Evolutionary conservation across 2,329 filamentous ascomycete genomes (phyloP), one percentile per base, ranked within the genome.

Genomic region (Paraphaeosphaeria minitans): DNA sequence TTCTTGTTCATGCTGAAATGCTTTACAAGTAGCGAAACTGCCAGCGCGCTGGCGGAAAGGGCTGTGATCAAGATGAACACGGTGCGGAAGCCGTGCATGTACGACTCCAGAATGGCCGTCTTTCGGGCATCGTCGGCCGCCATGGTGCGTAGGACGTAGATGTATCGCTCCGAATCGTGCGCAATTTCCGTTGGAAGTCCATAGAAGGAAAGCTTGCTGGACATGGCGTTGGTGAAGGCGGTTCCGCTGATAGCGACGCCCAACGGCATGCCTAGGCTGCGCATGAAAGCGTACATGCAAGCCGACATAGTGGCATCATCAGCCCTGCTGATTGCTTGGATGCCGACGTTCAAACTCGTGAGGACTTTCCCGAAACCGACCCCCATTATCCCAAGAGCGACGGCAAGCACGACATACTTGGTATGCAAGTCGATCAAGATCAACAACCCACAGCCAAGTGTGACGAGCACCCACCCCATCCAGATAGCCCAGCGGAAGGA

Each of bases 181-280:
- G 71, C 72, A 29, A 75, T 75, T 0, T 49, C 47, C 1, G 58
- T 56, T 1, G 65, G 60, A 16, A 75, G 60, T 8, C 65, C 61
- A 22, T 60, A 53, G 5, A 58, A 53, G 3, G 55, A 52, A 13
- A 79, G 66, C 50, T 69, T 70, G 45, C 53, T 54, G 13, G 66
- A 68, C 63, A 81, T 75, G 3, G 75, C 64, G 51, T 79, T 81
- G 55, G 81, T 70, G 50, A 83, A 78, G 8, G 81, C 62, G 0
- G 76, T 70, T 31, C 71, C 70, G 13, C 63, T 58, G 14, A 71
- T 59, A 33, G 78, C 77, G 5, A 83, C 73, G 10, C 80, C 80
- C 24, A 80, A 58, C 12, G 76, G 75, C 79, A 81, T 80, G 1
- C 81, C 81, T 56, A 81, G 72, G 6, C 73, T 77, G 22, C 73